Evolutionary conservation across 768 basidiomycete species (phyloP), one percentile per base, ranked within the genome.

Genomic region (Mycena floridula): DNA sequence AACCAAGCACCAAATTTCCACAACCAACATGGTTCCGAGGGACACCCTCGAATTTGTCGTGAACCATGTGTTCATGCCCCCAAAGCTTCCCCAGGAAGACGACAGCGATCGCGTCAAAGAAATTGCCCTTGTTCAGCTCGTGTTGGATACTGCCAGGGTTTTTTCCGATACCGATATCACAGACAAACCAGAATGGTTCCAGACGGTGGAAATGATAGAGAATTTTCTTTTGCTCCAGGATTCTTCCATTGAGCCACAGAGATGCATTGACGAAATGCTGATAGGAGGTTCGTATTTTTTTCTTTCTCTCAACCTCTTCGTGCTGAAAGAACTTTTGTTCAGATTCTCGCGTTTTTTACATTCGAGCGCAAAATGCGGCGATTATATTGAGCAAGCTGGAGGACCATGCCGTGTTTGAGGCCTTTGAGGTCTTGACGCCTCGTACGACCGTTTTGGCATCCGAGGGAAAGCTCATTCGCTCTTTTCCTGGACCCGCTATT

Each of bases 331-430:
- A 15, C 23, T 11, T 11, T 13, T 16, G n/a, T 39, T 21, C 37
- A 77, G 76, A 67, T 42, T 53, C 62, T 7, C 43, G 69, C 3
- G 56, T 59, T n/a, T 58, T 70, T 30, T 62, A 60, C 5, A 60
- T 79, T 22, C 61, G 57, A 20, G 63, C 66, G 0, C 77, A 79
- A 45, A 79, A 79, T 40, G 74, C 70, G 3, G 72, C 63, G 4
- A 45, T 78, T 5, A 54, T 77, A 9, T 50, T 73, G 16, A 62
- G 71, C 27, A 60, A 54, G 41, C 45, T 45, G 9, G 40, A 47
- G 15, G n/a, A 49, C 5, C 44, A 51, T 11, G 64, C 66, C 11
- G 45, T 62, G 20, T 67, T 72, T 44, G 77, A 78, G 48, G 55
- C 57, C 6, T 80, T 79, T 44, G 71, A 77, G 50, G 60, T 68